Percentiles rank a stretch among this genome's conserved stretches.
Conservation (phyloP, 768 basidiomycete genomes). For the Mycena epipterygia region DNA sequence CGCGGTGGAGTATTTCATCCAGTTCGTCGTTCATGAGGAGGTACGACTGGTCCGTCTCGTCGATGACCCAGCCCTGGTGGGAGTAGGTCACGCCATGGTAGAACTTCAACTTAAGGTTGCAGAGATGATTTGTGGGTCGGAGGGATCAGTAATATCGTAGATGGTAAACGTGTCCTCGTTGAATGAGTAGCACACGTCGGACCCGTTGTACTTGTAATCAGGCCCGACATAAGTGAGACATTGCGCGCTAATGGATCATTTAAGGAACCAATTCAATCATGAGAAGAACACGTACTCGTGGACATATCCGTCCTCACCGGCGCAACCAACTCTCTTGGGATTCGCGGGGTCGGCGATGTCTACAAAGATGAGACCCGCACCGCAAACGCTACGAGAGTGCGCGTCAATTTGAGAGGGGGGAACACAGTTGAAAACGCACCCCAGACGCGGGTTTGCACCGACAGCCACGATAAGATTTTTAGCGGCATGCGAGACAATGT, state of each 20-base stretch:
- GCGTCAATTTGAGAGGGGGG: too few species aligned
- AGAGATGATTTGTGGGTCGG: constrained; percentile 41
- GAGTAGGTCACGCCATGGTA: constrained; percentile 47
- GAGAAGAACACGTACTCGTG: constrained; percentile 37
- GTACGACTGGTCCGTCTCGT: constrained; percentile 41
- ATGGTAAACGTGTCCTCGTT: constrained; percentile 49
- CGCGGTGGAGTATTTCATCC: constrained; percentile 35
- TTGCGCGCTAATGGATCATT: constrained; percentile 37
- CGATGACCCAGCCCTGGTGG: constrained; percentile 48
- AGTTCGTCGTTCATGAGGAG: constrained; percentile 45
- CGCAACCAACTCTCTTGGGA: constrained; percentile 40
- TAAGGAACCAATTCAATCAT: neutral
- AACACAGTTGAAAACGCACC: too few species aligned
- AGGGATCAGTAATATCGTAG: constrained; percentile 41
- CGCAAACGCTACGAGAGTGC: constrained; percentile 26
- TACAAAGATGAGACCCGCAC: constrained; percentile 45
- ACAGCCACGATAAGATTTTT: constrained; percentile 43
- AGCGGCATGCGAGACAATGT: constrained; percentile 42
- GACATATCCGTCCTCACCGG: constrained; percentile 46
- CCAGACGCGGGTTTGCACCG: constrained; percentile 40
- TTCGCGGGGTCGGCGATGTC: constrained; percentile 43
- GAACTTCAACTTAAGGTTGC: too few species aligned
- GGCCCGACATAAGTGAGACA: constrained; percentile 46
- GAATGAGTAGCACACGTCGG: constrained; percentile 46
- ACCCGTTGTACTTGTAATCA: constrained; percentile 41